phyloP scores from a whole-genome alignment of 2,329 filamentous ascomycete species.

The Fusarium subglutinans region DNA sequence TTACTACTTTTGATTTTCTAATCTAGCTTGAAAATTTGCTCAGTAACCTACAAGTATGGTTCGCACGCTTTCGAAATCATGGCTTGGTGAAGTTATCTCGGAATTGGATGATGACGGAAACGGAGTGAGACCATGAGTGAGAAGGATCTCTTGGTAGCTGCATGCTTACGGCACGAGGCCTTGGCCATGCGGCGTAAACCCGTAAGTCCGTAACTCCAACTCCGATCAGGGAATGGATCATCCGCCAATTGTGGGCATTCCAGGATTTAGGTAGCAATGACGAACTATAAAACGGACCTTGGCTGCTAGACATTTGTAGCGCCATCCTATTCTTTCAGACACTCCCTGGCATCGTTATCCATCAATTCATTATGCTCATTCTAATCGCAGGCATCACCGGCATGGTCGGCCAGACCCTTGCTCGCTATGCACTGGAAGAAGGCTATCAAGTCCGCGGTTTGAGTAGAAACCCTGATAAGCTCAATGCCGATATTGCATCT shows the following conservation, averaged over 20 bases:
- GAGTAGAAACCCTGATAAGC: background rate
- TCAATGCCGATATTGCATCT: background rate
- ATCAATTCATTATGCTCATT: background rate
- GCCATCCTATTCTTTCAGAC: accelerated
- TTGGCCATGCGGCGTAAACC: background rate
- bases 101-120: background rate
- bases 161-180: background rate
- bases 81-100: background rate
- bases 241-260: background rate
- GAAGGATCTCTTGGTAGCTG: background rate
- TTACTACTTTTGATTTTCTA: too few species aligned
- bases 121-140: accelerated
- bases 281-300: background rate
- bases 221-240: background rate
- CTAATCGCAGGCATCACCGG: constrained; percentile 4
- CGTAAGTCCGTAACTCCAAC: background rate
- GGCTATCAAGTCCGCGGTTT: background rate
- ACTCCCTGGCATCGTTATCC: accelerated
- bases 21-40: too few species aligned
- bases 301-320: accelerated
- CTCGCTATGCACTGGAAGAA: background rate
- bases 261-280: background rate
- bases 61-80: background rate
- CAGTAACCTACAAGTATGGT: too few species aligned
- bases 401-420: constrained; percentile 4